Conservation (phyloP, 2,329 filamentous ascomycete species). For the Ophiostoma sp. region DNA sequence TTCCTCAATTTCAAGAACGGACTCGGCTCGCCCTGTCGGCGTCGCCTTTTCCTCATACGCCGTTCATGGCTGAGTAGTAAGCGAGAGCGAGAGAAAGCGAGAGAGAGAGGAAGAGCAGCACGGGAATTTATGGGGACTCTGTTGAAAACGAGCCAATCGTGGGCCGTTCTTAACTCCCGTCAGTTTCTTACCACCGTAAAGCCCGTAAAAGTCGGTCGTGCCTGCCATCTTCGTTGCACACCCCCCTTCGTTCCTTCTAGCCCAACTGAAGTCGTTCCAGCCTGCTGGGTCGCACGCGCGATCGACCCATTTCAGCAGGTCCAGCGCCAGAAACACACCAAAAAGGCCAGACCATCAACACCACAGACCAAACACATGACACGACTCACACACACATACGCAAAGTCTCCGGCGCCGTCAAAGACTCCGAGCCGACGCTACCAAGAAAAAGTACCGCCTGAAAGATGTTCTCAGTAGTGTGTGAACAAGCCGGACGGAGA, state of each 20-base stretch:
- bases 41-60: not conserved
- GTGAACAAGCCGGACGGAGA: not conserved
- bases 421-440: constrained; percentile 15
- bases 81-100: constrained; percentile 4
- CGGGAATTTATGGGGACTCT: not conserved
- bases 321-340: not conserved
- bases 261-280: not conserved
- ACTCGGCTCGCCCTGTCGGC: constrained; percentile 8
- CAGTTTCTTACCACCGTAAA: not conserved
- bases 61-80: not conserved
- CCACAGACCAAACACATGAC: too few relatives aligned
- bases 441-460: not conserved
- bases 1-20: not conserved
- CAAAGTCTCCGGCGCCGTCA: not conserved
- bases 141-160: not conserved
- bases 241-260: not conserved
- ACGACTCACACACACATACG: not conserved
- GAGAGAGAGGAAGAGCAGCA: not conserved
- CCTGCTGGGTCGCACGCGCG: constrained; percentile 4
- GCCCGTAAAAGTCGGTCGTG: not conserved
- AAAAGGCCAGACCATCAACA: not conserved
- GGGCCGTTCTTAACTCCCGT: not conserved
- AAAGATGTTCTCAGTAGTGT: not conserved
- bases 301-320: not conserved
- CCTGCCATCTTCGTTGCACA: not conserved